Percentiles rank a stretch among this genome's conserved stretches.
These are phyloP conservation scores for Protea cynaroides DNA, from an alignment of 164 flowering plant species.

Conservation along the genomic window DNA sequence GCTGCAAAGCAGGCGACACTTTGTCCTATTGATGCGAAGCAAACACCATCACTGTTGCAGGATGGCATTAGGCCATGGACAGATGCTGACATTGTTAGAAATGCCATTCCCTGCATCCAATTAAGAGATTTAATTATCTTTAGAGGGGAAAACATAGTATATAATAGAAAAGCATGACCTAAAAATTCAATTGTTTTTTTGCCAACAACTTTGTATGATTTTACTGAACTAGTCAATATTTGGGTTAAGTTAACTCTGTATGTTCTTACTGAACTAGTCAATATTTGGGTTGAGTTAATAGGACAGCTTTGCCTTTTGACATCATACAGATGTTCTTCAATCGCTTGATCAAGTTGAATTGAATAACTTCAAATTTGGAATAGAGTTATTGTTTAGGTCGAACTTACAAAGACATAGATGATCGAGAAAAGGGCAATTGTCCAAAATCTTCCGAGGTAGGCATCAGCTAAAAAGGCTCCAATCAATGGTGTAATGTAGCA, in stretches of 20 bases:
- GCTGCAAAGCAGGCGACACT: slow-evolving; percentile 5
- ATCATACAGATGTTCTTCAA: not conserved
- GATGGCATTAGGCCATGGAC: slow-evolving; percentile 6
- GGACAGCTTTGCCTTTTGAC: not conserved
- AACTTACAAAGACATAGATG: slow-evolving; percentile 12
- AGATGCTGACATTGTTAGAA: slow-evolving; percentile 13
- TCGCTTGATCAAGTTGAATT: not conserved
- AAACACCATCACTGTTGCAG: slow-evolving; percentile 3
- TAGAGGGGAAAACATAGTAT: not conserved
- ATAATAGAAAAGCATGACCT: not conserved
- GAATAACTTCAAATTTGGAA: not conserved
- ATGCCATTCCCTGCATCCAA: slow-evolving; percentile 13
- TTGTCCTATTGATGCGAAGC: slow-evolving; percentile 1
- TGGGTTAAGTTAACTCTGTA: not conserved
- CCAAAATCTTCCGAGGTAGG: slow-evolving; percentile 15
- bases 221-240: not conserved
- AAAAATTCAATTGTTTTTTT: too few relatives aligned
- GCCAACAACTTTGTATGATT: too few relatives aligned
- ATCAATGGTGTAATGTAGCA: slow-evolving; percentile 9
- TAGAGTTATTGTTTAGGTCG: not conserved
- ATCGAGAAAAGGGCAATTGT: slow-evolving; percentile 8
- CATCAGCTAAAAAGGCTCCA: slow-evolving; percentile 17
- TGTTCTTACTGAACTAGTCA: not conserved
- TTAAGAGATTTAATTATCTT: not conserved
- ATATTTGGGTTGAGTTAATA: not conserved